Conservation (phyloP, 306 rosid genomes). For the Myrica gale region DNA sequence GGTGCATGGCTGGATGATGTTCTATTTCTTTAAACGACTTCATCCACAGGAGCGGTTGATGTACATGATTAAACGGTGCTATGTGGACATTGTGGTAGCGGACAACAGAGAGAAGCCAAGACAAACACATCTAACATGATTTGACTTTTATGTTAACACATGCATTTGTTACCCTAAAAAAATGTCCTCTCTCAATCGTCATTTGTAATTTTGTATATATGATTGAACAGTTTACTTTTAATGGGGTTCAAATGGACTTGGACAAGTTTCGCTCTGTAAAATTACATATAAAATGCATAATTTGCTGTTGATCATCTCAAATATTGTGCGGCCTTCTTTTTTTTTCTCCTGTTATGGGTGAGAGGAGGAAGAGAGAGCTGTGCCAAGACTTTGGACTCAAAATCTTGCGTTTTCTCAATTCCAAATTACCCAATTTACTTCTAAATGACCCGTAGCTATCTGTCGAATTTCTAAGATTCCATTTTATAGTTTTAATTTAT, state of each 20-base stretch:
- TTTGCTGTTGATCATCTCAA: not conserved
- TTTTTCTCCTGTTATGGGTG: not conserved
- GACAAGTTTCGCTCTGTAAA: conserved; percentile 25
- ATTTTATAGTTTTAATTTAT: no score
- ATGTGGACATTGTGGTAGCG: conserved; percentile 18
- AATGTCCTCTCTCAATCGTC: conserved; percentile 2
- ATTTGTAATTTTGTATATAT: conserved; percentile 36
- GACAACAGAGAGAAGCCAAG: conserved; percentile 28
- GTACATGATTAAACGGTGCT: conserved; percentile 28
- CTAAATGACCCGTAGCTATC: no score
- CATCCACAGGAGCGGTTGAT: conserved; percentile 35
- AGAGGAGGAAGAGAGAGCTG: not conserved
- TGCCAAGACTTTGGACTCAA: not conserved
- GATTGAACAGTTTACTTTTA: conserved; percentile 17
- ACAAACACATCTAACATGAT: conserved; percentile 32
- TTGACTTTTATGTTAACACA: conserved; percentile 22
- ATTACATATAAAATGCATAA: not conserved
- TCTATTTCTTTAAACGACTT: conserved; percentile 31
- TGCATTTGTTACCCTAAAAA: conserved; percentile 9
- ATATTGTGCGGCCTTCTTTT: not conserved
- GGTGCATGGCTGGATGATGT: conserved; percentile 40
- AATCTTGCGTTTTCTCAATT: no score
- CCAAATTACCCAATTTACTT: no score
- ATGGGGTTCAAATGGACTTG: conserved; percentile 10
- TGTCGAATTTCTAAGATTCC: no score